Evolutionary conservation across 768 basidiomycete species (phyloP).

Genomic region (Astraeus odoratus): DNA sequence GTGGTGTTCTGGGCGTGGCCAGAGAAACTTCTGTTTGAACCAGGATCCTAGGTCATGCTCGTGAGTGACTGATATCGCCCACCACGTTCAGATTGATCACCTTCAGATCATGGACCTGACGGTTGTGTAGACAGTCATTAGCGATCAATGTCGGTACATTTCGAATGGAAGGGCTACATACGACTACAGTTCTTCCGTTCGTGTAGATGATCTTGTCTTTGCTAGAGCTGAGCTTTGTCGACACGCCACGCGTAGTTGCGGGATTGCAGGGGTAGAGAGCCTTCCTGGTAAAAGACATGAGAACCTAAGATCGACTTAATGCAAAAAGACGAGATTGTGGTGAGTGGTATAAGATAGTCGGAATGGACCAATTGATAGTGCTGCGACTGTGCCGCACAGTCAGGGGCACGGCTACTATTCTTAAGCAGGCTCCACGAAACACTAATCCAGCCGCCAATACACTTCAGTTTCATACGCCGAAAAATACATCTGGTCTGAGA

Average conservation of each 20-base stretch:
- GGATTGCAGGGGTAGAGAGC: conserved; percentile 66
- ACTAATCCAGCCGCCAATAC: too few species aligned
- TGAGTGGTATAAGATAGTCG: too few species aligned
- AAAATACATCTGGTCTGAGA: too few species aligned
- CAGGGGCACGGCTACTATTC: too few species aligned
- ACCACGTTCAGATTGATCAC: conserved; percentile 30
- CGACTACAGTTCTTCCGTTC: conserved; percentile 79
- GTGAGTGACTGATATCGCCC: not conserved
- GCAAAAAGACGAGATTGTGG: too few species aligned
- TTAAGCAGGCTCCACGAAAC: too few species aligned
- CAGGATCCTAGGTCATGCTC: conserved; percentile 53
- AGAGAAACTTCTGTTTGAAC: conserved; percentile 56
- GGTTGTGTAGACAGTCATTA: too few species aligned
- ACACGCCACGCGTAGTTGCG: conserved; percentile 53
- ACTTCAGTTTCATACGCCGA: too few species aligned
- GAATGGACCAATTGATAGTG: too few species aligned
- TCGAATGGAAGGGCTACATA: conserved; percentile 34
- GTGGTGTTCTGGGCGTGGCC: conserved; percentile 82
- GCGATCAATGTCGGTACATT: too few species aligned
- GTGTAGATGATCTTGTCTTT: conserved; percentile 82
- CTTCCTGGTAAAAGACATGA: conserved; percentile 49
- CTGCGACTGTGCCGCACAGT: too few species aligned
- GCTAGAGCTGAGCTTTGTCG: conserved; percentile 65
- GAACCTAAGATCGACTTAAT: too few species aligned
- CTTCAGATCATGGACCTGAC: conserved; percentile 84